Evolutionary conservation across 177 flowering plant genomes (phyloP).

Genomic region (Vitis hybrid): DNA sequence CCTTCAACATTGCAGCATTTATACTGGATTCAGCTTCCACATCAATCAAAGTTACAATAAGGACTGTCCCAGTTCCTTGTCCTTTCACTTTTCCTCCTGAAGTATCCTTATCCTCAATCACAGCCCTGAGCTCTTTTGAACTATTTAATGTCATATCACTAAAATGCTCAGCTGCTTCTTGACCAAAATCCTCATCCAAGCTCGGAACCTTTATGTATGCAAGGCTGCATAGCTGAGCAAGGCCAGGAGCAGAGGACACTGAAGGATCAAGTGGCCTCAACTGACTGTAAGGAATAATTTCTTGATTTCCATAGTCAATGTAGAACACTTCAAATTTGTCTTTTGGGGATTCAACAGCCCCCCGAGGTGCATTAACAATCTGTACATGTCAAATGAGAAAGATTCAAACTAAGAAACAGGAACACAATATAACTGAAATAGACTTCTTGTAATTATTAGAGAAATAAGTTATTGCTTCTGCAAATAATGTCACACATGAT

Average conservation of each 20-base stretch:
- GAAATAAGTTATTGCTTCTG: too few relatives aligned
- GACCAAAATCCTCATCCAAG: conserved; percentile 83
- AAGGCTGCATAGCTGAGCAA: conserved; percentile 92
- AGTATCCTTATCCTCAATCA: conserved; percentile 76
- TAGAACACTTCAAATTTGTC: conserved; percentile 95
- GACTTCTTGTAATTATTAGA: too few relatives aligned
- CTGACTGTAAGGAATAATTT: conserved; percentile 58
- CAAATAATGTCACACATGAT: too few relatives aligned
- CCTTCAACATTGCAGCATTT: conserved; percentile 86
- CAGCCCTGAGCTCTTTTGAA: conserved; percentile 65
- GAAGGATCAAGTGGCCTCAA: conserved; percentile 83
- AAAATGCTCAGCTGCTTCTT: conserved; percentile 79
- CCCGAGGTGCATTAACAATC: conserved; percentile 91
- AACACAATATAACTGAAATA: not conserved
- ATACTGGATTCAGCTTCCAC: conserved; percentile 66
- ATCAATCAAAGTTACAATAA: conserved; percentile 67
- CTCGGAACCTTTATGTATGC: conserved; percentile 82
- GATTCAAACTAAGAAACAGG: not conserved
- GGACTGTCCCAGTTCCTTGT: conserved; percentile 88
- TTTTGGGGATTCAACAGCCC: conserved; percentile 60
- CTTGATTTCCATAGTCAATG: conserved; percentile 97
- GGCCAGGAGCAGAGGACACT: conserved; percentile 67
- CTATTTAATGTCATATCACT: conserved; percentile 52
- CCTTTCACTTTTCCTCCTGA: conserved; percentile 94
- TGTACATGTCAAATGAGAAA: conserved; percentile 17